Percentiles rank a stretch among this genome's conserved stretches.
These are phyloP conservation scores for Hyaloperonospora brassicae DNA, from an alignment of 352 stramenopile genomes.

Conservation along the genomic window DNA sequence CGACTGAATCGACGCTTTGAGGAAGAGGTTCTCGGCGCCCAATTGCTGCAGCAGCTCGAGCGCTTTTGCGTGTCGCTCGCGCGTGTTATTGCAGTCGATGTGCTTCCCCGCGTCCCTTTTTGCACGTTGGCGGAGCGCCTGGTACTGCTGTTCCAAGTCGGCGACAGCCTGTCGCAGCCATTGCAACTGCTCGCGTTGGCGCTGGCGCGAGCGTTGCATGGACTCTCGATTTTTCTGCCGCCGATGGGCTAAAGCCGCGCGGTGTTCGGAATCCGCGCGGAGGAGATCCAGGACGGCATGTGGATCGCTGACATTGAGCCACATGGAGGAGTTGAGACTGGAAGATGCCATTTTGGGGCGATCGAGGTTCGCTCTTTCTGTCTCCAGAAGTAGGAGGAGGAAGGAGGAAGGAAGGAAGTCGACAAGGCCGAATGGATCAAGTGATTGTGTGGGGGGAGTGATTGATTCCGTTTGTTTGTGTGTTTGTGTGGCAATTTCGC, in stretches of 20 bases:
- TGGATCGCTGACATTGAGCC: conserved; percentile 37
- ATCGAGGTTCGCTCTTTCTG: no score
- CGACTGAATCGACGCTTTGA: conserved; percentile 40
- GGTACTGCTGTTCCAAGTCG: conserved; percentile 39
- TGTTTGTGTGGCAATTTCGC: no score
- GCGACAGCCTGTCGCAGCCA: conserved; percentile 30
- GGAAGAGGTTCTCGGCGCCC: conserved; percentile 42
- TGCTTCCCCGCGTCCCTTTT: background rate
- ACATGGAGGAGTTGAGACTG: conserved; percentile 24
- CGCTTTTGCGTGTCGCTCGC: conserved; percentile 20
- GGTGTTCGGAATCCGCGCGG: conserved; percentile 21
- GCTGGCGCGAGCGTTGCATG: conserved; percentile 47
- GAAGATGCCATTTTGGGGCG: no score
- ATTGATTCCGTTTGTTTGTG: no score
- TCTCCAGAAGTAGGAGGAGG: no score
- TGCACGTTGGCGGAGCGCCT: conserved; percentile 28
- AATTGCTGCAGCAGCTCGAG: conserved; percentile 33
- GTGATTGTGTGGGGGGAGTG: no score
- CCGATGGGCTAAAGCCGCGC: conserved; percentile 30
- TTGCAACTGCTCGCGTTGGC: conserved; percentile 38
- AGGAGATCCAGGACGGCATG: conserved; percentile 27
- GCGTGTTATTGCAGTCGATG: background rate
- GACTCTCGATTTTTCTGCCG: conserved; percentile 50
- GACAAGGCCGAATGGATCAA: no score
- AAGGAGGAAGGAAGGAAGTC: no score